Percentiles rank a stretch among this genome's conserved stretches.
Conservation (phyloP, 352 stramenopile genomes). For the Phytophthora multivora region DNA sequence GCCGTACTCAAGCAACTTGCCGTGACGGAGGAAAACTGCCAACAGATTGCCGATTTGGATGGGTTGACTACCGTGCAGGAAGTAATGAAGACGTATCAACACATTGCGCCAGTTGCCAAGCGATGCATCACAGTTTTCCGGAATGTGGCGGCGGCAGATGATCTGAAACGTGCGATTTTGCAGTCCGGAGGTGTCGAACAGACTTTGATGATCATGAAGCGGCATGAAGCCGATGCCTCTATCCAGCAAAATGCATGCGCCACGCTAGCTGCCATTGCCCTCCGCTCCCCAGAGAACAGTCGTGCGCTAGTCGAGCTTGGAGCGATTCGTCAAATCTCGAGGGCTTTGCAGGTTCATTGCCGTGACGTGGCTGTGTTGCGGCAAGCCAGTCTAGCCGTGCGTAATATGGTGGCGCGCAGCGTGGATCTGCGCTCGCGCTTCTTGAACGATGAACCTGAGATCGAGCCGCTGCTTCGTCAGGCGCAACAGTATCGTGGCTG, state of each 20-base stretch:
- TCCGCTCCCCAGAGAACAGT: slow-evolving; percentile 74
- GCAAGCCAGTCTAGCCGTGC: slow-evolving; percentile 80
- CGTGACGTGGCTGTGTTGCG: slow-evolving; percentile 55
- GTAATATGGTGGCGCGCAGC: slow-evolving; percentile 76
- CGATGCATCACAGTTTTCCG: slow-evolving; percentile 72
- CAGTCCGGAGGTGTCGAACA: slow-evolving; percentile 53
- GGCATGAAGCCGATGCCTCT: slow-evolving; percentile 50
- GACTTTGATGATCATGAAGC: slow-evolving; percentile 63
- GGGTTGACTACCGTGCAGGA: slow-evolving; percentile 62
- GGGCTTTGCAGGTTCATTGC: slow-evolving; percentile 59
- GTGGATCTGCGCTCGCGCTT: slow-evolving; percentile 64
- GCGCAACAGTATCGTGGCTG: slow-evolving; percentile 68
- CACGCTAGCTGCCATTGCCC: slow-evolving; percentile 70
- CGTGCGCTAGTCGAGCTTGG: slow-evolving; percentile 53
- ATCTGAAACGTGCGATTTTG: slow-evolving; percentile 70
- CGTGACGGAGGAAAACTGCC: slow-evolving; percentile 78
- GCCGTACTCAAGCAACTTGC: slow-evolving; percentile 78
- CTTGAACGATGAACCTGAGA: slow-evolving; percentile 64
- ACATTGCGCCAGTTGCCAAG: slow-evolving; percentile 54
- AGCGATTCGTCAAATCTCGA: slow-evolving; percentile 48
- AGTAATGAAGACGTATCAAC: slow-evolving; percentile 58
- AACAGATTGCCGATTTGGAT: slow-evolving; percentile 63
- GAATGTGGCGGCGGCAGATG: slow-evolving; percentile 75
- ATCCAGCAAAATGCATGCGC: slow-evolving; percentile 78
- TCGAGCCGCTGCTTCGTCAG: slow-evolving; percentile 66